Evolutionary conservation across 495 filamentous ascomycete species (phyloP), one percentile per base, ranked within the genome.

Genomic region (Talaromyces nanjingensis): DNA sequence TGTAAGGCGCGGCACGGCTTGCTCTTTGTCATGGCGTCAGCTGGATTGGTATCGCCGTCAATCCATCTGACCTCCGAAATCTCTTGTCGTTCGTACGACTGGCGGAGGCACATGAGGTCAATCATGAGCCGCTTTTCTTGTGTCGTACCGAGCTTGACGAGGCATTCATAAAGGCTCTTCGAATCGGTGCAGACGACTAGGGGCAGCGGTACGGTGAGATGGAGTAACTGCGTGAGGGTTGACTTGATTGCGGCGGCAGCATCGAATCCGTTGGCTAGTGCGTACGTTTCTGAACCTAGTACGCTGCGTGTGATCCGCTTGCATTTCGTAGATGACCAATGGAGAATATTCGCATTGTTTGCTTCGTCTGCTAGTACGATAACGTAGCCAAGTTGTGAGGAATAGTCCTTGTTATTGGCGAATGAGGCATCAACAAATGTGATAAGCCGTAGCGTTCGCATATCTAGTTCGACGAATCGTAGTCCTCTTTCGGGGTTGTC

Each of bases 21-120:
- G 22, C 11, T 7, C 22, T 62, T 62, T 0, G 53, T 56, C 31
- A 56, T 63, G 6, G 62, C 49, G 14, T 63, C 49, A 0, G 52
- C 49, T 0, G 62, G 62, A 33, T 63, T 63, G 20, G 5, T 63
- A 22, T 63, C 9, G 45, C 62, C 62, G 25, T 59, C 9, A 24
- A 63, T 63, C 52, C 62, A 63, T 16, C 14, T 14, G 0, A 63
- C 34, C n/a, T 63, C 45, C 0, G 62, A 6, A 2, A 63, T 63
- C 27, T 63, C 62, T 29, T 33, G 16, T 0, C 62, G 62, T 33
- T 63, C 22, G 25, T 63, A 63, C 8, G 62, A 47, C 20, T 63
- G 62, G 3, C 24, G 49, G 39, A 63, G 16, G 62, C 53, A 63
- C 18, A 63, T 55, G 18, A 63, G 12, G 6, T 63, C 49, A 0